phyloP scores from a whole-genome alignment of 805 yeast species.

The Hanseniaspora vineae region DNA sequence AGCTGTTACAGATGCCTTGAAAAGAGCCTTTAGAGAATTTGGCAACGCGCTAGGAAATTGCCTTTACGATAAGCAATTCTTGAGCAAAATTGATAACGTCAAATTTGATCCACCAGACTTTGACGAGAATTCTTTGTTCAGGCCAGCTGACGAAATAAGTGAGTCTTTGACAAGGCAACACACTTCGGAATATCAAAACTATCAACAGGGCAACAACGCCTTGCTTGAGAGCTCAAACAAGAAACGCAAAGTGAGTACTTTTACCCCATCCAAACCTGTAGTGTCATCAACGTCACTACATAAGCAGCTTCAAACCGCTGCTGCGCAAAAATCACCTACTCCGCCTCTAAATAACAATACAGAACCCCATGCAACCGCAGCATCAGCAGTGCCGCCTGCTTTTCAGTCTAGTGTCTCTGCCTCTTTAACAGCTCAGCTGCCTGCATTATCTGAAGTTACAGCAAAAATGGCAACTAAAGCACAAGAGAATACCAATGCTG shows the following conservation, averaged over 20 bases:
- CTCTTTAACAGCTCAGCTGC: not conserved
- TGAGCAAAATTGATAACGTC: constrained; percentile 28
- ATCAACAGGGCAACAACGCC: not conserved
- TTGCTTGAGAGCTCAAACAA: not conserved
- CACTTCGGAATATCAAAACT: not conserved
- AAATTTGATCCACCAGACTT: constrained; percentile 33
- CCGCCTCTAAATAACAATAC: too few species aligned
- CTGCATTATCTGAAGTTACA: not conserved
- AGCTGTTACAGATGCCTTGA: constrained; percentile 73
- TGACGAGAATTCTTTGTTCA: constrained; percentile 29
- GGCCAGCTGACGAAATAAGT: constrained; percentile 24
- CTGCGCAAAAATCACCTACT: not conserved
- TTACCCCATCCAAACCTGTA: too few species aligned
- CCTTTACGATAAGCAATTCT: constrained; percentile 61
- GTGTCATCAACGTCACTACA: not conserved
- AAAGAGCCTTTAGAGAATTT: constrained; percentile 64
- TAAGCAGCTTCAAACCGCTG: not conserved
- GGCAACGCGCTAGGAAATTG: constrained; percentile 80
- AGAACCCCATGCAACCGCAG: too few species aligned
- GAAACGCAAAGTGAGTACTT: not conserved
- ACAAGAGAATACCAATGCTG: not conserved
- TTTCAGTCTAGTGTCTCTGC: not conserved
- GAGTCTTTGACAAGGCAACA: constrained; percentile 8
- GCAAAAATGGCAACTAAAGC: not conserved
- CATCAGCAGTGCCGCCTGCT: too few species aligned